Percentiles rank a stretch among this genome's conserved stretches.
These are phyloP conservation scores for Oryza coarctata DNA, from an alignment of 176 grass and related monocot genomes.

Conservation along the genomic window DNA sequence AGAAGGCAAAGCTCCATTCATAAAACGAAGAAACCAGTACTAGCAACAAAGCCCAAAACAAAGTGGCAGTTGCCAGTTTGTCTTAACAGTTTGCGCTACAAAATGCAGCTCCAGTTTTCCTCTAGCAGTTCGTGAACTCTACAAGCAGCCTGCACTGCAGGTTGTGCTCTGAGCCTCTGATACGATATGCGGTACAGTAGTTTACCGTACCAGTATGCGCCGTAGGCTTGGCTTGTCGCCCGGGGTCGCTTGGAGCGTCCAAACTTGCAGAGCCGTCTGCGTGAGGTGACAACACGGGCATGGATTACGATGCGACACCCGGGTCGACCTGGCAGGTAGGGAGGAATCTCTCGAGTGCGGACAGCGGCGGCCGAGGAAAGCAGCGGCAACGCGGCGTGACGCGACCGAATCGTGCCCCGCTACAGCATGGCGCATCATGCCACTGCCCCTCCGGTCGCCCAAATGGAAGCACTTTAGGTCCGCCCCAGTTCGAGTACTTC, in stretches of 20 bases:
- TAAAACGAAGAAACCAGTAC: neutral
- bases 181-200: neutral
- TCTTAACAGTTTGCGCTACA: too few species aligned
- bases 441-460: constrained; percentile 24
- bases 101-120: too few species aligned
- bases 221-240: neutral
- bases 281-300: constrained; percentile 53
- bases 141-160: neutral
- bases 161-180: neutral
- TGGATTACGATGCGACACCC: constrained; percentile 17
- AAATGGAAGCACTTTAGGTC: constrained; percentile 25
- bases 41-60: too few species aligned
- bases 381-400: constrained; percentile 51
- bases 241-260: neutral
- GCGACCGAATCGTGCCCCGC: constrained; percentile 40
- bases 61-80: too few species aligned
- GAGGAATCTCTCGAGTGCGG: constrained; percentile 50
- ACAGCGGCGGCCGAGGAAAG: constrained; percentile 44
- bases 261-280: neutral
- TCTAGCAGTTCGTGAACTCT: neutral
- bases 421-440: constrained; percentile 2
- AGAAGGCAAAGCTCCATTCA: neutral
- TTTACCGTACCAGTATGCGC: neutral
- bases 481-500: neutral
- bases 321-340: constrained; percentile 18